Conservation (phyloP, 2,329 filamentous ascomycete species). For the Cordyceps tenuipes region DNA sequence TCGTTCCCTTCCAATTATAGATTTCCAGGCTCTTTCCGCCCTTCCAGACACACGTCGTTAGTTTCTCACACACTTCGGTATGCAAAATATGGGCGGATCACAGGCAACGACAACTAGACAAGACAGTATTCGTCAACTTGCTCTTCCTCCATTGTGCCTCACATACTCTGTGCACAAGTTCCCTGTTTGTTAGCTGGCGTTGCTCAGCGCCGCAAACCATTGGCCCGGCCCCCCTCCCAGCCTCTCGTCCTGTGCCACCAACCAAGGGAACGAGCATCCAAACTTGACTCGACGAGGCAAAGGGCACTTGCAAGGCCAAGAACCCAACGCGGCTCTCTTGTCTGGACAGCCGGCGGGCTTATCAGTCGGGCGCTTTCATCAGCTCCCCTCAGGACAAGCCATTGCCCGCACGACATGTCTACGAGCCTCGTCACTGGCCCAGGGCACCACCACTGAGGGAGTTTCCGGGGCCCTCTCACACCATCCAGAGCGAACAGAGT, state of each 20-base stretch:
- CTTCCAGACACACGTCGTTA: too few relatives aligned
- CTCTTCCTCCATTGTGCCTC: not conserved
- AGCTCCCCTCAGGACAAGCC: not conserved
- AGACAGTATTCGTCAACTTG: not conserved
- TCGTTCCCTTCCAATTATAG: not conserved
- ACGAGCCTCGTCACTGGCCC: not conserved
- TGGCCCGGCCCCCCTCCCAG: too few relatives aligned
- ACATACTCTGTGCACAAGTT: too few relatives aligned
- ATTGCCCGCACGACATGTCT: not conserved
- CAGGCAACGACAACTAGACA: not conserved
- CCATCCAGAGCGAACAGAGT: not conserved
- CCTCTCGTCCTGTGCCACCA: too few relatives aligned
- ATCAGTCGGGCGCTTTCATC: not conserved
- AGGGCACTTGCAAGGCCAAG: not conserved
- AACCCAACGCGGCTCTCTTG: not conserved
- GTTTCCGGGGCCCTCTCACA: not conserved
- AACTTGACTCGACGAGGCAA: not conserved
- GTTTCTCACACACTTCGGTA: not conserved
- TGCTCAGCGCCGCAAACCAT: too few relatives aligned
- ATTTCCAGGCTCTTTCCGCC: not conserved
- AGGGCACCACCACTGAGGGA: not conserved
- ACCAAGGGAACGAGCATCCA: too few relatives aligned
- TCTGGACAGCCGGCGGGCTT: not conserved
- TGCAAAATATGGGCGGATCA: conserved; percentile 4
- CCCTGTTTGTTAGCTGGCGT: too few relatives aligned